phyloP scores from a whole-genome alignment of 805 yeast species.

The Zygoascus bituminiphila region DNA sequence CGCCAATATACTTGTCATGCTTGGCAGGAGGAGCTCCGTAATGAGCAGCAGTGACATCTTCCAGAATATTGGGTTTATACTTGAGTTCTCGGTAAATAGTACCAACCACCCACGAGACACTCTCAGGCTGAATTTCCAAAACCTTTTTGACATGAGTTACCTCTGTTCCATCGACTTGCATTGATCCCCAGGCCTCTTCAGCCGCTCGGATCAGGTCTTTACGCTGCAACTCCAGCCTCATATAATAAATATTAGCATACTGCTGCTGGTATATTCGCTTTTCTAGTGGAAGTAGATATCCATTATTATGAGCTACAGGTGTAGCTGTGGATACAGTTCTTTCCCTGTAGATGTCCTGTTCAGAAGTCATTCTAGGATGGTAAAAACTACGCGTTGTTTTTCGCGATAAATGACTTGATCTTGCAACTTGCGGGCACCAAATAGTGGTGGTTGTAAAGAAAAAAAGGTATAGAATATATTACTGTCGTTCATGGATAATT shows the following conservation, averaged over 20 bases:
- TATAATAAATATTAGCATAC: slow-evolving; percentile 48
- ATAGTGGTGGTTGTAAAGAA: too few species aligned
- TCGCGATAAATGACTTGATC: too few species aligned
- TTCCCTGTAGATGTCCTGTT: too few species aligned
- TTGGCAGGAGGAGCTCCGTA: slow-evolving; percentile 31
- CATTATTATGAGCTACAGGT: slow-evolving; percentile 5
- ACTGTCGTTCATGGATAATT: too few species aligned
- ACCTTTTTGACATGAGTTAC: slow-evolving; percentile 40
- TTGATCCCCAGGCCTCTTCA: slow-evolving; percentile 49
- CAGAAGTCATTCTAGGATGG: too few species aligned
- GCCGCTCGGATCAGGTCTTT: slow-evolving; percentile 42
- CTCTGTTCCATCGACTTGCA: slow-evolving; percentile 33
- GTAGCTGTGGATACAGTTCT: background rate
- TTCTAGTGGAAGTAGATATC: slow-evolving; percentile 13
- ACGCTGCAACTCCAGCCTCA: slow-evolving; percentile 42
- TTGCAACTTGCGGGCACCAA: too few species aligned
- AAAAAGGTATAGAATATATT: too few species aligned
- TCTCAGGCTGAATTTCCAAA: slow-evolving; percentile 53
- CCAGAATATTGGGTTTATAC: slow-evolving; percentile 74
- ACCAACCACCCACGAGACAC: slow-evolving; percentile 76
- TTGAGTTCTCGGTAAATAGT: slow-evolving; percentile 78
- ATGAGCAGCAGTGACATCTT: slow-evolving; percentile 59
- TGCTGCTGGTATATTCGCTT: slow-evolving; percentile 45
- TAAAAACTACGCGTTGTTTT: too few species aligned
- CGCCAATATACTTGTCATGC: slow-evolving; percentile 40